phyloP scores from a whole-genome alignment of 768 basidiomycete genomes.

The Hygrocybe coccinea region DNA sequence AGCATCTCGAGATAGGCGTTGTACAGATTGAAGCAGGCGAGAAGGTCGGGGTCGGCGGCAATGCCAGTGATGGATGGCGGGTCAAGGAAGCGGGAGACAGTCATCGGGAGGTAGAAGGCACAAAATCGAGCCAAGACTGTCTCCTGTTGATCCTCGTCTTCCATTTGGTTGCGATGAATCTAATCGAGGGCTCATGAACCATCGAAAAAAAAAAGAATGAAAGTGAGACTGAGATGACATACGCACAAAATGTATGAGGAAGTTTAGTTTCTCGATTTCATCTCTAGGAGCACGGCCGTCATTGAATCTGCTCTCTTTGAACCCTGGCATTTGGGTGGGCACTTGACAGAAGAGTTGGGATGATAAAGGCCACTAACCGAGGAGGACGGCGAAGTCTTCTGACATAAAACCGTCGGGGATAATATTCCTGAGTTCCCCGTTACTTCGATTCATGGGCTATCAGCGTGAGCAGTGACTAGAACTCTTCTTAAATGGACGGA shows the following conservation, averaged over 20 bases:
- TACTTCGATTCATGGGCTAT: no score
- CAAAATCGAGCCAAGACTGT: constrained; percentile 23
- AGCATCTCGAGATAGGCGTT: constrained; percentile 25
- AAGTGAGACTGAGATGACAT: background rate
- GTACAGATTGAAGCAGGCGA: constrained; percentile 18
- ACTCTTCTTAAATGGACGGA: no score
- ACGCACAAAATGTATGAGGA: constrained; percentile 7
- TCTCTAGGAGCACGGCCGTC: background rate
- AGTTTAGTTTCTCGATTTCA: constrained; percentile 8
- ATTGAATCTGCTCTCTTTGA: constrained; percentile 1
- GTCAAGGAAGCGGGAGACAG: constrained; percentile 21
- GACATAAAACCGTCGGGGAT: background rate
- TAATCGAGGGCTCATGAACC: background rate
- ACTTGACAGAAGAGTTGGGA: background rate
- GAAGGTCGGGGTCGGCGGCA: constrained; percentile 8
- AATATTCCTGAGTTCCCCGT: background rate
- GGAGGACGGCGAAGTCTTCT: constrained; percentile 11
- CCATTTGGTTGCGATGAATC: constrained; percentile 5
- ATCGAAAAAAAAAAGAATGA: background rate
- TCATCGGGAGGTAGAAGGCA: constrained; percentile 22
- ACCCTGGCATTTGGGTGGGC: background rate
- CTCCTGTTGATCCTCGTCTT: constrained; percentile 17
- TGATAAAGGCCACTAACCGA: constrained; percentile 4
- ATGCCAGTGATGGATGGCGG: constrained; percentile 11
- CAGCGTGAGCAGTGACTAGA: no score